Conservation (phyloP, 2,329 filamentous ascomycete species). For the Epichloe gansuensis region DNA sequence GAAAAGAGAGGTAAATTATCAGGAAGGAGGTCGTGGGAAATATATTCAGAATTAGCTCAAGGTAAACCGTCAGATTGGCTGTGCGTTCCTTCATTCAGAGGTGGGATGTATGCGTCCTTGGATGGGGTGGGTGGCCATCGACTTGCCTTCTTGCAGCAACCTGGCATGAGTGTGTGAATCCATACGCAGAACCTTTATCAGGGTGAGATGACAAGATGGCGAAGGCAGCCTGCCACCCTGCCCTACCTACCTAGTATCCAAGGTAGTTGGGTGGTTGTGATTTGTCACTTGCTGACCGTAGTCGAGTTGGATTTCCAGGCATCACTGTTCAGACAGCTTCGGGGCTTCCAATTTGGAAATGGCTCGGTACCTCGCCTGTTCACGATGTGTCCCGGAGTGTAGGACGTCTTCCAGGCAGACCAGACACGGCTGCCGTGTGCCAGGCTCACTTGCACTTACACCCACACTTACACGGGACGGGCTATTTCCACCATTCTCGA, state of each 20-base stretch:
- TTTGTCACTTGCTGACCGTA: neutral
- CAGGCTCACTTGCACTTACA: neutral
- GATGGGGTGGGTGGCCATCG: neutral
- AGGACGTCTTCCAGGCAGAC: neutral
- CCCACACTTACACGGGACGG: neutral
- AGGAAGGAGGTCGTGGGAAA: neutral
- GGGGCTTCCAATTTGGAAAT: neutral
- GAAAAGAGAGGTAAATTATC: neutral
- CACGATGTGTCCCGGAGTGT: neutral
- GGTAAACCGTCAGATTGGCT: constrained; percentile 2
- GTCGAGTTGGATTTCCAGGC: neutral
- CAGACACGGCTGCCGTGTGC: neutral
- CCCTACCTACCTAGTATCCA: neutral
- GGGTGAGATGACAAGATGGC: neutral
- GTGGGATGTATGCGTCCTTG: neutral
- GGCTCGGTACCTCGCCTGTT: neutral
- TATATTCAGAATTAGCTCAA: neutral
- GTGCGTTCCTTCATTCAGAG: neutral
- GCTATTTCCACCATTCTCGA: neutral
- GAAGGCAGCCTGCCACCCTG: neutral
- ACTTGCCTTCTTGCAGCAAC: no score
- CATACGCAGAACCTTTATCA: neutral
- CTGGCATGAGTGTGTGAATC: no score
- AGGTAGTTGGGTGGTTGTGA: neutral
- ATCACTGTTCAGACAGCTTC: neutral